A percentile compares a stretch with the other conserved stretches of the same genome.
Conservation (phyloP, 139 green algal species). For the Chlorella sp. region DNA sequence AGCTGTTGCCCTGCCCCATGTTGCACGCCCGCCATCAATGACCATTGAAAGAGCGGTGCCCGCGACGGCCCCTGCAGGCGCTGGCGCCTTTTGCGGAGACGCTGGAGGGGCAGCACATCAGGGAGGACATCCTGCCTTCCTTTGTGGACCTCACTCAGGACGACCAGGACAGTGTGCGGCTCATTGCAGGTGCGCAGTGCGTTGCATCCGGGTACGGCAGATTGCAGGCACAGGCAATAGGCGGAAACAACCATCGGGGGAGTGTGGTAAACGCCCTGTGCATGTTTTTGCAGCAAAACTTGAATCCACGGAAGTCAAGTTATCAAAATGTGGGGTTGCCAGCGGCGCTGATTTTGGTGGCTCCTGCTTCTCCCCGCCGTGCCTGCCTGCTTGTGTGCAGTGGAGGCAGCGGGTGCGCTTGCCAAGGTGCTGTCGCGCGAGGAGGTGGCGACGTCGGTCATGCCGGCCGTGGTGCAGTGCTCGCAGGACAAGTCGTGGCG, state of each 20-base stretch:
- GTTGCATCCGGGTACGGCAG: neutral
- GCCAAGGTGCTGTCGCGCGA: slow-evolving; percentile 84
- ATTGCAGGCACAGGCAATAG: neutral
- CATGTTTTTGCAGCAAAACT: neutral
- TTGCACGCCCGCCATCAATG: neutral
- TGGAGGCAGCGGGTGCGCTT: slow-evolving; percentile 78
- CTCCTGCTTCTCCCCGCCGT: no score
- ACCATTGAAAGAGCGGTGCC: neutral
- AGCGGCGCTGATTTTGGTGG: no score
- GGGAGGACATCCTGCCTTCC: slow-evolving; percentile 7
- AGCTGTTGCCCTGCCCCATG: neutral
- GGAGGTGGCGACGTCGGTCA: slow-evolving; percentile 34
- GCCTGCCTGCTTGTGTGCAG: neutral
- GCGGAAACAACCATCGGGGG: no score
- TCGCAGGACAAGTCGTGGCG: slow-evolving; percentile 97
- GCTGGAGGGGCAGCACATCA: slow-evolving; percentile 20
- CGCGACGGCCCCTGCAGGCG: neutral
- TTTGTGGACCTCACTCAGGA: slow-evolving; percentile 33
- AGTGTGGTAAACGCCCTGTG: neutral
- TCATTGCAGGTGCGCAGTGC: slow-evolving; percentile 90
- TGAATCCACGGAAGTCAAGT: neutral
- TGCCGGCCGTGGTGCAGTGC: slow-evolving; percentile 32
- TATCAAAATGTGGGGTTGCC: neutral
- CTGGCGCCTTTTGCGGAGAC: slow-evolving; percentile 21
- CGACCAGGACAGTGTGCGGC: slow-evolving; percentile 98